Evolutionary conservation across 306 rosid species (phyloP), one percentile per base, ranked within the genome.

Genomic region (Quercus cerris): DNA sequence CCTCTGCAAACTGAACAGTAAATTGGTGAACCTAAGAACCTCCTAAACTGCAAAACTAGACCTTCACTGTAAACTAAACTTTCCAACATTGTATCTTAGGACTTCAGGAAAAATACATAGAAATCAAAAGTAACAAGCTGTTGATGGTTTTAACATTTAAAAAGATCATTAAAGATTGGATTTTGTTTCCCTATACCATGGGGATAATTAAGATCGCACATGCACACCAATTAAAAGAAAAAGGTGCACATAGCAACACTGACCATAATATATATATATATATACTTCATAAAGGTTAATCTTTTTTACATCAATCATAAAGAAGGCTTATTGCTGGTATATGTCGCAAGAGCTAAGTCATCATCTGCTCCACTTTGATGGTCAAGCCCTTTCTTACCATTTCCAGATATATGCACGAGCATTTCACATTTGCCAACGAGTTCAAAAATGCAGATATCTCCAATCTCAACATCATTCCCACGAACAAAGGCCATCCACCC

Each of bases 401-500:
- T 87, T 63, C 93, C 86, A 33, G 97, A 89, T 75, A 92, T 81
- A 86, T 91, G 87, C 56, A 94, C 98, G 25, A 81, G 89, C 91
- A 94, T 85, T 76, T 92, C 94, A 71, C 81, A 80, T 73, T 86
- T 83, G 58, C 82, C 88, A 70, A 94, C 86, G 6, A 94, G 91
- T 87, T 94, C 98, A 56, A 94, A 94, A 35, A 91, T 91, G 91
- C 97, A 92, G 0, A 93, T 79, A 83, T 94, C 98, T 56, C 97
- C 97, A 33, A 91, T 78, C 67, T 92, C 88, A 58, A 92, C 71
- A 80, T 88, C 89, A 74, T 94, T 92, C 66, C 87, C 97, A 11
- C 98, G 97, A 77, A 94, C 98, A 78, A 94, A 94, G 12, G 98
- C 90, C 93, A 90, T 85, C 98, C 98, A 92, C 23, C 98, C 98